Base-by-base conservation (phyloP, 176 grass and related monocot species). In the Triticum urartu region DNA sequence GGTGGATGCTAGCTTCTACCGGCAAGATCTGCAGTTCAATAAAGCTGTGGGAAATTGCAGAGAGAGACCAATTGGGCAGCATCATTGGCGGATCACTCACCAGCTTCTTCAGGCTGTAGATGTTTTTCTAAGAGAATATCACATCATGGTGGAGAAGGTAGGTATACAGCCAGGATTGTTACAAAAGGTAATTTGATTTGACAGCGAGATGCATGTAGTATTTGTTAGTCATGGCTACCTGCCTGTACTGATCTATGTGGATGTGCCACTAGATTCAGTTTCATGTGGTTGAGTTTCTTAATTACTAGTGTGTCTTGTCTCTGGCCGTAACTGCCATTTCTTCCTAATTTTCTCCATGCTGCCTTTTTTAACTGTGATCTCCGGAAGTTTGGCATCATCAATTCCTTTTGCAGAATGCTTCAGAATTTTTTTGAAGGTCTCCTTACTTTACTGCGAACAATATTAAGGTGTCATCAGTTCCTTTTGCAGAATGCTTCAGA, bases 21-120 rank as follows among this genome's bases (percentile, higher is more conserved):
- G 68, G 30, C 50, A 47, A 18, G 60, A 68, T 18, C 1, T 86
- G 86, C 86, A 87, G 94, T 97, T 97, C 94, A 97, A 97, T 97
- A 97, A 92, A 94, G 90, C 90, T 94, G 94, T 97, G 94, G 94
- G 90, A 97, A 97, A 94, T 91, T 88, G 66, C 88, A 92, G 84
- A 82, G 80, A 94, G 86, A 87, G 90, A 68, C 85, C 91, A 92
- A 82, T 61, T 62, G 25, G 78, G 60, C 32, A 72, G 70, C 56
- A 5, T n/a, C 43, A 26, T 50, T 1, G 32, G 72, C 12, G 71
- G 74, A 77, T 75, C n/a, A 28, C 3, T 63, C 61, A 22, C 22
- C 68, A 63, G 8, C 22, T 81, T 61, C 22, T 81, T 75, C 35
- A n/a, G n/a, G 4, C 3, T 48, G 54, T 42, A 86, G 42, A 82